Conservation (phyloP, 164 flowering plant species). For the Magnolia changhungtana region DNA sequence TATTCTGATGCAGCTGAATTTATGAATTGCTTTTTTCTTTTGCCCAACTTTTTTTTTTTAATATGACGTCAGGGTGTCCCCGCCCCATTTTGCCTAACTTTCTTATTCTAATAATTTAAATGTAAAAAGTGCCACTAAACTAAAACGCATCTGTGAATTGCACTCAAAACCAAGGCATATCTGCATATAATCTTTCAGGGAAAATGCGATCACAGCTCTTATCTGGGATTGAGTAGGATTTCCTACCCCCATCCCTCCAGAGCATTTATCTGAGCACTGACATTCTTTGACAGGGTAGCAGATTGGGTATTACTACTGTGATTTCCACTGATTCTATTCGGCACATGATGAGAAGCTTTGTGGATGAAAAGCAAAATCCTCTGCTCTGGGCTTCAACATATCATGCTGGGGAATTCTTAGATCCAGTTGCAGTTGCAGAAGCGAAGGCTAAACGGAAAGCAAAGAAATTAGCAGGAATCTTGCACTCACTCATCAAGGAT, state of each 20-base stretch:
- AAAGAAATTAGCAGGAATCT: conserved; percentile 50
- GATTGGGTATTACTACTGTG: conserved; percentile 85
- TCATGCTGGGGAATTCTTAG: conserved; percentile 86
- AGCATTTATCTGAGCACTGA: neutral
- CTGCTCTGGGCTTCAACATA: conserved; percentile 91
- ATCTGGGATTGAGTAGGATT: neutral
- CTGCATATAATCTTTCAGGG: too few species aligned
- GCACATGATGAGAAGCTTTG: conserved; percentile 97
- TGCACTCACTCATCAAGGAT: conserved; percentile 33
- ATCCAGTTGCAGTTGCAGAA: conserved; percentile 81
- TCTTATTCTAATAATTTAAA: too few species aligned
- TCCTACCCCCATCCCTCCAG: neutral
- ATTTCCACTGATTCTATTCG: conserved; percentile 86
- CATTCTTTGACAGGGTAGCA: conserved; percentile 57
- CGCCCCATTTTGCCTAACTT: too few species aligned
- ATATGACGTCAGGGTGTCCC: too few species aligned
- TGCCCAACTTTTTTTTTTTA: too few species aligned
- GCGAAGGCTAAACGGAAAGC: conserved; percentile 78
- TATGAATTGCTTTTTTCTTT: too few species aligned
- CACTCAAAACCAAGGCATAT: too few species aligned
- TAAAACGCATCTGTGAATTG: too few species aligned
- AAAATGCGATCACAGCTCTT: neutral
- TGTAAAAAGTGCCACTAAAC: too few species aligned
- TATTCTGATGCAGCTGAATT: too few species aligned
- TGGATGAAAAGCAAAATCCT: conserved; percentile 78